These are phyloP conservation scores for Mycena albidolilacea DNA, from an alignment of 768 basidiomycete genomes.

Conservation along the genomic window DNA sequence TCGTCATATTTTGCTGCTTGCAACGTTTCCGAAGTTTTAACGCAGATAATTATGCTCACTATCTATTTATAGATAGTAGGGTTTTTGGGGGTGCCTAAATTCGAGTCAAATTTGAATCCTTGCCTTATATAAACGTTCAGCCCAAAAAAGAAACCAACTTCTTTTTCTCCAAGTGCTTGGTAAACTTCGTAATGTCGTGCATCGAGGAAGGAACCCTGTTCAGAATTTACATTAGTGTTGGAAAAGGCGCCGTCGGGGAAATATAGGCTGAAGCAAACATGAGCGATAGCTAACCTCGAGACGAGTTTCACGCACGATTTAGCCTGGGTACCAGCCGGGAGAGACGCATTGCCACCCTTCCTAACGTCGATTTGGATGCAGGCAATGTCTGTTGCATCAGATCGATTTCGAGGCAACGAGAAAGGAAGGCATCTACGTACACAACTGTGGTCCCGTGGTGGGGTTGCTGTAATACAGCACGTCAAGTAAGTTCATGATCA, in stretches of 20 bases:
- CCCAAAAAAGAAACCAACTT: no score
- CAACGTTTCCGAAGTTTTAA: no score
- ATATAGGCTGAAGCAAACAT: constrained; percentile 32
- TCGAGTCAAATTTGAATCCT: no score
- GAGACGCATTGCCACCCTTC: constrained; percentile 35
- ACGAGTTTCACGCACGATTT: constrained; percentile 31
- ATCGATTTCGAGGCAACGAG: neutral
- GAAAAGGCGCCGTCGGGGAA: constrained; percentile 35
- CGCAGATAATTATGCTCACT: no score
- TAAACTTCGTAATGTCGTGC: no score
- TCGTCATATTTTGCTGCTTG: no score
- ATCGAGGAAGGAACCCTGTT: no score
- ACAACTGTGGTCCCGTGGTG: constrained; percentile 42
- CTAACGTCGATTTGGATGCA: constrained; percentile 42
- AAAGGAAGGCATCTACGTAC: constrained; percentile 16
- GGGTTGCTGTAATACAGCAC: constrained; percentile 23
- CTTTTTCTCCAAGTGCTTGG: no score
- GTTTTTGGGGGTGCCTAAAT: no score
- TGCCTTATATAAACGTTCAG: no score
- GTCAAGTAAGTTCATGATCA: no score
- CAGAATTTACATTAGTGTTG: constrained; percentile 36
- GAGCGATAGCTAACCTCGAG: neutral
- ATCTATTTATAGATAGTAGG: no score
- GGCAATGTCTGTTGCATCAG: constrained; percentile 34
- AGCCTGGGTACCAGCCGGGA: constrained; percentile 39